Evolutionary conservation across 1,284 basidiomycete genomes (phyloP).

Genomic region (Ganoderma leucocontextum): DNA sequence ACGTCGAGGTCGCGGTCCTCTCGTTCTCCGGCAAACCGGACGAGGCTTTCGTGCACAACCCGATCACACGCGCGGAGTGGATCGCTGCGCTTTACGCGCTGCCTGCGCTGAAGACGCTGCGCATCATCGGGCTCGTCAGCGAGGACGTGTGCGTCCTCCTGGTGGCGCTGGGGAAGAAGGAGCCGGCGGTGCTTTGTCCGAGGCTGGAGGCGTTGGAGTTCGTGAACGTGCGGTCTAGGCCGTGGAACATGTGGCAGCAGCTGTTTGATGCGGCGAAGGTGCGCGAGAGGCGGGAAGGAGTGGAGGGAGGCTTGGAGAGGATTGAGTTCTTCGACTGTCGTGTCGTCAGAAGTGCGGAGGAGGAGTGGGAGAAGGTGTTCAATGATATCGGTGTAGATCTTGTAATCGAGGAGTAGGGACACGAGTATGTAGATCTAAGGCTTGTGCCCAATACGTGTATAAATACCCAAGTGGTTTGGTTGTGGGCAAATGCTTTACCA

Average conservation of each 20-base stretch:
- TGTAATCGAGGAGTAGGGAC: neutral
- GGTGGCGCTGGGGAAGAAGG: neutral
- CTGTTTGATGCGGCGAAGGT: neutral
- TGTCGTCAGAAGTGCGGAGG: neutral
- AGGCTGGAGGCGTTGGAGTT: constrained; percentile 19
- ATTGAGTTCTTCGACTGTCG: neutral
- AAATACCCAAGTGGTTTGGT: no score
- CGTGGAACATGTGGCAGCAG: neutral
- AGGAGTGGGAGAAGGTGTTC: neutral
- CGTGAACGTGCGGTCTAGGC: constrained; percentile 8
- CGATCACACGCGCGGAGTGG: neutral
- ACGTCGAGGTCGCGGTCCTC: constrained; percentile 20
- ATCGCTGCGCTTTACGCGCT: constrained; percentile 6
- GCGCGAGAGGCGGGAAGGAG: neutral
- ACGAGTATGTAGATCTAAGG: neutral
- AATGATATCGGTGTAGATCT: neutral
- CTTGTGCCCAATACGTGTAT: no score
- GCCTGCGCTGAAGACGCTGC: constrained; percentile 18
- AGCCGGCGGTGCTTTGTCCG: constrained; percentile 1
- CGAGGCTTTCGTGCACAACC: neutral
- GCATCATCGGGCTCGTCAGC: constrained; percentile 13
- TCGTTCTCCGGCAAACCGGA: neutral
- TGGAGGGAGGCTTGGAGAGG: neutral
- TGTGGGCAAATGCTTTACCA: no score
- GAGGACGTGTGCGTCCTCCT: neutral